Base-by-base conservation (phyloP, 2,329 filamentous ascomycete genomes). In the Nemania bipapillata region DNA sequence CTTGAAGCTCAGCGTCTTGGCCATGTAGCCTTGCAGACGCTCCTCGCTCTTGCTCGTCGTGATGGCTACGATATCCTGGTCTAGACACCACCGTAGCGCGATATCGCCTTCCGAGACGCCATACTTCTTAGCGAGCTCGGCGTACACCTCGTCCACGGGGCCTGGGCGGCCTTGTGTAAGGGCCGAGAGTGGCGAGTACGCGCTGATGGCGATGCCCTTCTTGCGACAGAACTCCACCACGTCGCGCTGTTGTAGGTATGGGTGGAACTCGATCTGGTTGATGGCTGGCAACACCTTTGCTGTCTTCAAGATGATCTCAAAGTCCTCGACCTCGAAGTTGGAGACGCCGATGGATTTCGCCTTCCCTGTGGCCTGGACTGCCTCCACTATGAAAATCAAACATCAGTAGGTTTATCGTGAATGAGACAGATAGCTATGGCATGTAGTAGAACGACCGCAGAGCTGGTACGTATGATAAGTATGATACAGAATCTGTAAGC, bases 241-340 rank as follows among this genome's bases (percentile, higher is more conserved):
- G 8, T 58, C 1, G 6, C 83, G 83, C 77, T 91, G 90, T 79
- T 91, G 90, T 59, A 92, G 83, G 77, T 93, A 92, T 0, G 92
- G 91, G 80, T 96, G 91, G 76, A 87, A 90, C 82, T 95, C 92
- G 76, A 95, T 91, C 84, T 96, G 92, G 82, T 95, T 94, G 70
- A 92, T 86, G 7, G 87, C 89, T 0, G 92, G 92, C 3, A 83
- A 77, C 68, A 91, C 78, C 73, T 85, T 86, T 57, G 89, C 89
- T 4, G 88, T 87, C 77, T 85, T 78, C 1, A 90, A 81, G 53
- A 90, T 77, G 2, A 81, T 76, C 77, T 90, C 86, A 20, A 91
- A 79, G 72, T 91, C 82, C 53, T 81, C 76, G 73, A 84, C 81
- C 37, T 87, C 75, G 76, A 91, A 95, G 82, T 95, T 96, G 75